Evolutionary conservation across 2,329 filamentous ascomycete species (phyloP), one percentile per base, ranked within the genome.

Genomic region (Paracoccidioides lutzii): DNA sequence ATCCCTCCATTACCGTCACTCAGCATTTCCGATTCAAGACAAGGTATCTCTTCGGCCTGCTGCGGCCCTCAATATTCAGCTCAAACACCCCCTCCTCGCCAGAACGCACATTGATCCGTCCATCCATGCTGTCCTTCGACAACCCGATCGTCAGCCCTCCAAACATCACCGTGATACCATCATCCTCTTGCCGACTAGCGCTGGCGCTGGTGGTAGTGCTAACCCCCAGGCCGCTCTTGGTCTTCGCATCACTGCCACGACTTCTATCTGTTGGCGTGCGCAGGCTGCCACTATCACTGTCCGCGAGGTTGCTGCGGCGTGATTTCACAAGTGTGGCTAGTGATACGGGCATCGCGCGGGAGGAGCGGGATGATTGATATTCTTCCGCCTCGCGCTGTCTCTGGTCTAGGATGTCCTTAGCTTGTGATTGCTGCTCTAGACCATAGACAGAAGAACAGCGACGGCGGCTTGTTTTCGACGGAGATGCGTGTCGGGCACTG

Each of bases 121-220:
- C 67, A 3, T 64, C 66, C 30, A 72, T 62, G 32, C 66, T 63
- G 53, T 70, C 66, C 54, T 67, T 65, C 12, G 64, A 64, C 48
- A 73, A 68, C 49, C 64, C 69, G 59, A 73, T 71, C 35, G 66
- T 71, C 42, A 73, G 64, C 30, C 71, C 71, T 48, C 71, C 68
- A 60, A 73, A 66, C 14, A 62, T 66, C 60, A 73, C 69, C 50
- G 67, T 67, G 59, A 73, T 68, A 52, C 66, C 69, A 54, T 69
- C 67, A 48, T 69, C 64, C 10, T 71, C 70, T 10, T 60, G 59
- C 52, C 67, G 69, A 28, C 64, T 65, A 55, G 22, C 22, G 1
- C 22, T 22, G 22, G 22, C 22, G 22, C 22, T 22, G 22, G 22
- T 22, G 22, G 22, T 1, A 22, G 22, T 22, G 1, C 22, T 22